Evolutionary conservation across 345 rosid species (phyloP).

Genomic region (Conringia planisiliqua): DNA sequence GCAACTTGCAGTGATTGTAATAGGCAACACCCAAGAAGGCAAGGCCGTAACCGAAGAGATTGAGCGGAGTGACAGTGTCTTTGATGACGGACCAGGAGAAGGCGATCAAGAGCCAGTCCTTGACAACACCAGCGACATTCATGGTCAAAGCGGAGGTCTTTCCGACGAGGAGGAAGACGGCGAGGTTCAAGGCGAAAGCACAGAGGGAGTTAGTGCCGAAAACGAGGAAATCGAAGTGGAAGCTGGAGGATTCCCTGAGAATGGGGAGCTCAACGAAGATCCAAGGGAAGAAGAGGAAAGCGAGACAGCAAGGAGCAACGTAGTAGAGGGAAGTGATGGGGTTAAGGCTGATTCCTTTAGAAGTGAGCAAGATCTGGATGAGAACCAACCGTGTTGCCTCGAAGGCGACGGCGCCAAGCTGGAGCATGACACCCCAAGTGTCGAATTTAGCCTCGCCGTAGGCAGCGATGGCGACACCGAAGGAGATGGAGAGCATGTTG

Average conservation of each 20-base stretch:
- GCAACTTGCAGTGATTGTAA: constrained; percentile 86
- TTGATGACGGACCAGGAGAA: constrained; percentile 97
- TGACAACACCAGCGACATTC: constrained; percentile 98
- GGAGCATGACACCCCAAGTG: constrained; percentile 78
- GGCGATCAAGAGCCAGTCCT: constrained; percentile 93
- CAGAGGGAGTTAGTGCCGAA: constrained; percentile 90
- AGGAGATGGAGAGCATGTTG: constrained; percentile 90
- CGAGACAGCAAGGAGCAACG: constrained; percentile 88
- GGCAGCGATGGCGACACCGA: constrained; percentile 87
- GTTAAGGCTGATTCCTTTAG: constrained; percentile 78
- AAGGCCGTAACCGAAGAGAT: constrained; percentile 81
- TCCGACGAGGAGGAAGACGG: constrained; percentile 92
- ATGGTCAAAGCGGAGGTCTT: constrained; percentile 95
- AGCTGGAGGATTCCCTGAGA: constrained; percentile 70
- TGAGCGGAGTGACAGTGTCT: constrained; percentile 89
- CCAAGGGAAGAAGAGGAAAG: constrained; percentile 80
- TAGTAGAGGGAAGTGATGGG: constrained; percentile 84
- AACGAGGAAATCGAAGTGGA: constrained; percentile 79
- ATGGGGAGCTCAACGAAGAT: constrained; percentile 78
- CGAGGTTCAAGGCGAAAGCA: constrained; percentile 89
- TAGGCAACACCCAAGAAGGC: constrained; percentile 93
- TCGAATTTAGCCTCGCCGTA: constrained; percentile 95
- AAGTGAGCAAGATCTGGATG: constrained; percentile 86
- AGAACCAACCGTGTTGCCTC: constrained; percentile 91
- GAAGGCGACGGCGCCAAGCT: constrained; percentile 88